Percentiles rank a stretch among this genome's conserved stretches.
phyloP scores from a whole-genome alignment of 768 basidiomycete species.

The Pleurotus platypus region DNA sequence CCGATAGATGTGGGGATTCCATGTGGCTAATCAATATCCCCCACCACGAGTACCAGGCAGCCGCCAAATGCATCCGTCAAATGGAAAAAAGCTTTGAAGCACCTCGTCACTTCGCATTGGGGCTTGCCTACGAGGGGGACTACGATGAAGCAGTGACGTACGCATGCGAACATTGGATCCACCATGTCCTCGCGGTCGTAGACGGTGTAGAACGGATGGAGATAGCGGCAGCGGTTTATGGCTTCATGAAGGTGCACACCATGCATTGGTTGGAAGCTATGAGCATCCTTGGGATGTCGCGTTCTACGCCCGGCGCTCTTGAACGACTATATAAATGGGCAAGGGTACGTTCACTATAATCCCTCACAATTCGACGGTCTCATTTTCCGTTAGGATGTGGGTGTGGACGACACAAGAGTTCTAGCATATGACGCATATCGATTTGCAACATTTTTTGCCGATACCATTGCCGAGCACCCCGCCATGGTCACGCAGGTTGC shows the following conservation, averaged over 20 bases:
- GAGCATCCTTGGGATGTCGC: background rate
- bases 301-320: background rate
- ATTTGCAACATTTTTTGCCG: constrained; percentile 2
- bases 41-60: constrained; percentile 4
- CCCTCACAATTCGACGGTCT: background rate
- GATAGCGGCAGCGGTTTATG: background rate
- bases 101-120: background rate
- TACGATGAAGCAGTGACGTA: background rate
- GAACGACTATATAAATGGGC: constrained; percentile 2
- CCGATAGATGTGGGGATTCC: constrained; percentile 2
- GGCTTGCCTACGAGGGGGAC: background rate
- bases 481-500: constrained; percentile 4
- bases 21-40: constrained; percentile 7
- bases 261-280: constrained; percentile 8
- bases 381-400: background rate
- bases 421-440: constrained; percentile 5
- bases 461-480: constrained; percentile 3
- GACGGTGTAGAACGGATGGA: background rate
- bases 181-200: constrained; percentile 3
- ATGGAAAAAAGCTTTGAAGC: background rate
- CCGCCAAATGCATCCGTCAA: background rate
- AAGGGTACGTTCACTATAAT: background rate
- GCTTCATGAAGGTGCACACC: background rate
- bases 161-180: constrained; percentile 7
- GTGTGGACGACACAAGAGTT: background rate